Conservation (phyloP, 768 basidiomycete species). For the Pholiota molesta region DNA sequence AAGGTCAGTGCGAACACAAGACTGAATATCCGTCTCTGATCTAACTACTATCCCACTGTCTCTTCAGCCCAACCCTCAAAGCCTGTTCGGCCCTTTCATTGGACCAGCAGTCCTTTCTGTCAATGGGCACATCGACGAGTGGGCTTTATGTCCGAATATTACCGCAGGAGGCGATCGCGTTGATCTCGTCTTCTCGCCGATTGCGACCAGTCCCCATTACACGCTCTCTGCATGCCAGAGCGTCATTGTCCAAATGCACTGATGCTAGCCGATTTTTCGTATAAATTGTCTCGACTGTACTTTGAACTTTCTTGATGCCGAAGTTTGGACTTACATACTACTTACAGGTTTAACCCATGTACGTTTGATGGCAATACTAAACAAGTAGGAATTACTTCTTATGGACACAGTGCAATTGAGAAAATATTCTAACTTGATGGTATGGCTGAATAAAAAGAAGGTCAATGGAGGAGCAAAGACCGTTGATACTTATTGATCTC, state of each 20-base stretch:
- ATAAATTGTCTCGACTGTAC: no score
- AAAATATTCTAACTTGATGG: no score
- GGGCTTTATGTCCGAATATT: slow-evolving; percentile 5
- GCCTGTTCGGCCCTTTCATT: slow-evolving; percentile 18
- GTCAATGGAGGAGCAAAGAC: no score
- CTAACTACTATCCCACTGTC: not conserved
- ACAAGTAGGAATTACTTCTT: no score
- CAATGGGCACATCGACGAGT: slow-evolving; percentile 11
- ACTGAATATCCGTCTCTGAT: not conserved
- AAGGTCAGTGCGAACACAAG: slow-evolving; percentile 1
- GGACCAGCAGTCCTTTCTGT: slow-evolving; percentile 18
- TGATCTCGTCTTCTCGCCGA: slow-evolving; percentile 4
- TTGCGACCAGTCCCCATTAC: slow-evolving; percentile 4
- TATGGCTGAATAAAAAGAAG: no score
- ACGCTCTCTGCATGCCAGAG: not conserved
- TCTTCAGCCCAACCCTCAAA: slow-evolving; percentile 15
- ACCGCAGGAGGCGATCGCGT: slow-evolving; percentile 2
- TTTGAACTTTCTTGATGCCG: no score
- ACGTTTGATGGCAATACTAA: no score
- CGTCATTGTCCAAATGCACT: not conserved
- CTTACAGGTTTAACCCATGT: no score
- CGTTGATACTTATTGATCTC: no score
- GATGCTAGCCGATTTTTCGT: no score
- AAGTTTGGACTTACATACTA: no score
- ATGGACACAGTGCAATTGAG: no score